Conservation (phyloP, 2,329 filamentous ascomycete genomes). For the Cladorrhinum sp. region DNA sequence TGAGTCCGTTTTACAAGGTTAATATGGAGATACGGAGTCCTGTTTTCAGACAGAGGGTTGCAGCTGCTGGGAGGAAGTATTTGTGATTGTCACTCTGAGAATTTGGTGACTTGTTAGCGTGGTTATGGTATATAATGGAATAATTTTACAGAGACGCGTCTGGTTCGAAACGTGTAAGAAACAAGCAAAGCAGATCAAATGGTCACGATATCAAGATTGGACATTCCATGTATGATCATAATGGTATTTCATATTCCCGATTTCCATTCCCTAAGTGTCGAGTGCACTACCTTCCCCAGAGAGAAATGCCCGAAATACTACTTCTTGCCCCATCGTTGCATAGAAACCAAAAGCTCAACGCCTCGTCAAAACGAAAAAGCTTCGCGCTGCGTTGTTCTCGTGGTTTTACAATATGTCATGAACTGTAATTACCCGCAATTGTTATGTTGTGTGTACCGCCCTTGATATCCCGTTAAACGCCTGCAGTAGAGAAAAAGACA, state of each 20-base stretch:
- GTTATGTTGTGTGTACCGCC: constrained; percentile 12
- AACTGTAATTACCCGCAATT: background rate
- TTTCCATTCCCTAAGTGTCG: background rate
- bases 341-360: too few species aligned
- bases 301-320: too few species aligned
- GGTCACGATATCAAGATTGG: too few species aligned
- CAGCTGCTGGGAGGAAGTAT: constrained; percentile 89
- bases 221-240: background rate
- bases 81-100: too few species aligned
- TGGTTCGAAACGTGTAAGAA: too few species aligned
- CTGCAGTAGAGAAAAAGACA: constrained; percentile 13
- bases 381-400: too few species aligned
- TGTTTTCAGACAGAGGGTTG: constrained; percentile 77
- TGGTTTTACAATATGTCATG: too few species aligned
- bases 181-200: too few species aligned
- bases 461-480: constrained; percentile 18
- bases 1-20: constrained; percentile 91
- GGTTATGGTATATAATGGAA: background rate
- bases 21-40: constrained; percentile 85
- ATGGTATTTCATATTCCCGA: background rate
- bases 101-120: background rate
- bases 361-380: too few species aligned
- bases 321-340: too few species aligned
- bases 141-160: background rate
- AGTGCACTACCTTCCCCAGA: too few species aligned